phyloP scores from a whole-genome alignment of 345 rosid species.

The Gynandropsis gynandra region DNA sequence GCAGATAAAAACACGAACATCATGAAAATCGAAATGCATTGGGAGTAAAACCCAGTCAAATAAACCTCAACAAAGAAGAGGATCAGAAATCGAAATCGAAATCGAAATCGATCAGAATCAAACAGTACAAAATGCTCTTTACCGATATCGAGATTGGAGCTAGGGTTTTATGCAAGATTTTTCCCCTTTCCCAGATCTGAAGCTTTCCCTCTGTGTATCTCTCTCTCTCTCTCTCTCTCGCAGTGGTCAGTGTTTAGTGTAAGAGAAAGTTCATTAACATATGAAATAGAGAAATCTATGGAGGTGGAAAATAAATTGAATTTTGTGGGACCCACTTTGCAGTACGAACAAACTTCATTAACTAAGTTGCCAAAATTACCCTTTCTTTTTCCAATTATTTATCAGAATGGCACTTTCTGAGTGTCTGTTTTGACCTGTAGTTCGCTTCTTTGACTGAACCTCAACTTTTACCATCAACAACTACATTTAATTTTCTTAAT shows the following conservation, averaged over 20 bases:
- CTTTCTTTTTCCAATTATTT: no score
- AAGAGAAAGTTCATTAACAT: constrained; percentile 13
- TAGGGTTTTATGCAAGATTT: constrained; percentile 15
- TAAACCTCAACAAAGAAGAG: neutral
- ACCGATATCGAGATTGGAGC: constrained; percentile 11
- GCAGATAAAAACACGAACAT: constrained; percentile 13
- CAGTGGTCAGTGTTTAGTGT: constrained; percentile 22
- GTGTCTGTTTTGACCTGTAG: no score
- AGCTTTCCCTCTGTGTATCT: constrained; percentile 11
- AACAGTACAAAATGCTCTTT: constrained; percentile 4
- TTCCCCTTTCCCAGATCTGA: constrained; percentile 42
- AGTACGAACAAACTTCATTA: no score
- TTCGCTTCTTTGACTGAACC: no score
- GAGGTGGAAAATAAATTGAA: no score
- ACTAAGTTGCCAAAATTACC: no score
- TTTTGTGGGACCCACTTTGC: no score
- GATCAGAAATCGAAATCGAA: constrained; percentile 1
- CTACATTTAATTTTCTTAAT: no score
- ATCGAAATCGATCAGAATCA: constrained; percentile 19
- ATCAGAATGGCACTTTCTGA: no score
- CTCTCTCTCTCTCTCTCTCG: no score
- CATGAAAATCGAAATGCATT: constrained; percentile 24
- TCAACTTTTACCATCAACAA: no score
- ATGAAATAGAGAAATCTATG: no score
- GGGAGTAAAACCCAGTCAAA: constrained; percentile 27